Conservation (phyloP, 2,329 filamentous ascomycete species). For the Helotiales sp. region DNA sequence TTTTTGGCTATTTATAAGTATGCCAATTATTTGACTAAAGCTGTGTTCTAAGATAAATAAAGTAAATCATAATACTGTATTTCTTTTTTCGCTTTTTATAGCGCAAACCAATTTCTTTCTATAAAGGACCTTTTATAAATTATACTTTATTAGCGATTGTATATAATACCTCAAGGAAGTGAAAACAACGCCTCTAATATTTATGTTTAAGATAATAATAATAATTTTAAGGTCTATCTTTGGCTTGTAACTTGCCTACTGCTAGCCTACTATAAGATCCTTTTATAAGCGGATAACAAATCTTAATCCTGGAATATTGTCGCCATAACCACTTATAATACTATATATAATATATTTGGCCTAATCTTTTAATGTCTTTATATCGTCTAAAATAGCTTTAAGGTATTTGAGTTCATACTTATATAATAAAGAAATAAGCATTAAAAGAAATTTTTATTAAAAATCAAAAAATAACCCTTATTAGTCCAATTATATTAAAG, state of each 20-base stretch:
- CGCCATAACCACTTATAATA: conserved; percentile 16
- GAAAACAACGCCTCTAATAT: conserved; percentile 6
- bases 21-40: conserved; percentile 21
- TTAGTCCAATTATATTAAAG: conserved; percentile 13
- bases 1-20: conserved; percentile 16
- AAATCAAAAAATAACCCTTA: conserved; percentile 16
- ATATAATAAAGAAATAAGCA: conserved; percentile 13
- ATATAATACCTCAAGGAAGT: conserved; percentile 11
- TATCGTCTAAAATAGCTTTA: conserved; percentile 12
- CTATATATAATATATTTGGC: conserved; percentile 11
- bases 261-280: not conserved
- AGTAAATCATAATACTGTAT: conserved; percentile 19
- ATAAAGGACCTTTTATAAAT: conserved; percentile 24
- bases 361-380: conserved; percentile 17
- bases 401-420: conserved; percentile 12
- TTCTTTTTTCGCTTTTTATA: conserved; percentile 22
- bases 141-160: conserved; percentile 21
- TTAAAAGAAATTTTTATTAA: conserved; percentile 48
- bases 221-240: conserved; percentile 16
- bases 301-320: conserved; percentile 3
- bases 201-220: conserved; percentile 12
- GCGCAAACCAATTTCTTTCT: conserved; percentile 12
- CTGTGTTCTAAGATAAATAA: conserved; percentile 20
- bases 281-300: conserved; percentile 6
- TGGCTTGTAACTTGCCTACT: conserved; percentile 2